Evolutionary conservation across 371 early-diverging fungal species (phyloP).

Genomic region (Mucor indicus): DNA sequence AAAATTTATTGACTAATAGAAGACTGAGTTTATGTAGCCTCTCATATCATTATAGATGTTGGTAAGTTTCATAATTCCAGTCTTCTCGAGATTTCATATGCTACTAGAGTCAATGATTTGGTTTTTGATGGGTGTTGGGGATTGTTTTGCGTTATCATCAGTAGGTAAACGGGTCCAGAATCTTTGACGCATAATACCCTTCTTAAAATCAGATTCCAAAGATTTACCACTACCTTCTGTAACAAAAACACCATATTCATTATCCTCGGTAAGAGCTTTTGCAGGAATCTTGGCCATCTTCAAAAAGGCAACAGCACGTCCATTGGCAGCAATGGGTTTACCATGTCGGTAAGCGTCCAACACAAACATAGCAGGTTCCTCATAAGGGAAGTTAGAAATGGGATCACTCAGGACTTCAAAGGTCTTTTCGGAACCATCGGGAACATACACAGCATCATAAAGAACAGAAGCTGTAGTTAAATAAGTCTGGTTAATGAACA

Average conservation of each 20-base stretch:
- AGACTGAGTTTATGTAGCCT: no score
- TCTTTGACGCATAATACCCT: conserved; percentile 2
- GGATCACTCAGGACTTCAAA: conserved; percentile 16
- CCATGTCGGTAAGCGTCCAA: conserved; percentile 37
- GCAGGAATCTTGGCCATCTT: conserved; percentile 41
- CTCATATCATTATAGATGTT: no score
- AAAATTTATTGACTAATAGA: no score
- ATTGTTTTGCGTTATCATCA: conserved; percentile 5
- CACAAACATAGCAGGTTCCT: conserved; percentile 33
- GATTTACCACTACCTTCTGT: neutral
- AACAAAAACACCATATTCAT: conserved; percentile 20
- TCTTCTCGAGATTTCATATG: no score
- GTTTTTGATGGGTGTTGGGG: neutral
- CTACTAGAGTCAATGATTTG: no score
- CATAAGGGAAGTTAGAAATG: conserved; percentile 24
- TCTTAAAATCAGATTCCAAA: neutral
- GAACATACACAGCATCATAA: conserved; percentile 42
- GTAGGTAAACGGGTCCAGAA: conserved; percentile 10
- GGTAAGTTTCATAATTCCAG: no score
- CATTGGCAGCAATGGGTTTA: conserved; percentile 38
- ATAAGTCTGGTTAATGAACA: conserved; percentile 29
- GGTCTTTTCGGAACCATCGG: conserved; percentile 19
- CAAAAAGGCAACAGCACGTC: conserved; percentile 39
- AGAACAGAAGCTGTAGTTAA: conserved; percentile 31
- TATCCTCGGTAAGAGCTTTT: conserved; percentile 34